Conservation (phyloP, 108 stramenopile species). For the Chaetoceros tenuissimus region DNA sequence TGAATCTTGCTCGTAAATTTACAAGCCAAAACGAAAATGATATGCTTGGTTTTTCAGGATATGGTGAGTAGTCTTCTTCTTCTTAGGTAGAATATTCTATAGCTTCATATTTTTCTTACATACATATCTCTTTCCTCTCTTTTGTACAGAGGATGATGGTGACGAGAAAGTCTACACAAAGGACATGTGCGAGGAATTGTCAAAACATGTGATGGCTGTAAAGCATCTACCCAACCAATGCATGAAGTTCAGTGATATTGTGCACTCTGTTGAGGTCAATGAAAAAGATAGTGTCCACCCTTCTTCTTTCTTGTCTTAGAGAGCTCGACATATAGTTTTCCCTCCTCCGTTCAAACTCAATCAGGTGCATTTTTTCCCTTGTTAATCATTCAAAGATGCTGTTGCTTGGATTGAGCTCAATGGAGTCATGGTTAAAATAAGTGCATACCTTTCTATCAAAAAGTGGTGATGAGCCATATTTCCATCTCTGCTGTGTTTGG, state of each 20-base stretch:
- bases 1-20: constrained; percentile 1
- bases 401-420: too few relatives aligned
- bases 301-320: not conserved
- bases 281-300: not conserved
- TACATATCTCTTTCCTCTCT: not conserved
- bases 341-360: too few relatives aligned
- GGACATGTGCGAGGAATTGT: not conserved
- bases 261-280: not conserved
- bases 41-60: not conserved
- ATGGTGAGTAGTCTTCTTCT: not conserved
- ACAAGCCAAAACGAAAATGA: not conserved
- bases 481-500: too few relatives aligned
- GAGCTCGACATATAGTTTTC: too few relatives aligned
- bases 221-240: not conserved
- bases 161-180: not conserved
- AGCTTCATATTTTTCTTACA: not conserved
- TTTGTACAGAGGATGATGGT: not conserved
- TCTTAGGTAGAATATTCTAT: not conserved
- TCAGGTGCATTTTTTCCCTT: too few relatives aligned
- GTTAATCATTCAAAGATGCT: too few relatives aligned
- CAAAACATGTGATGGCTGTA: not conserved
- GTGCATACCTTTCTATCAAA: too few relatives aligned
- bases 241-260: not conserved
- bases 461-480: too few relatives aligned
- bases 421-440: too few relatives aligned